phyloP scores from a whole-genome alignment of 768 basidiomycete genomes.

The Podaxis sp. region DNA sequence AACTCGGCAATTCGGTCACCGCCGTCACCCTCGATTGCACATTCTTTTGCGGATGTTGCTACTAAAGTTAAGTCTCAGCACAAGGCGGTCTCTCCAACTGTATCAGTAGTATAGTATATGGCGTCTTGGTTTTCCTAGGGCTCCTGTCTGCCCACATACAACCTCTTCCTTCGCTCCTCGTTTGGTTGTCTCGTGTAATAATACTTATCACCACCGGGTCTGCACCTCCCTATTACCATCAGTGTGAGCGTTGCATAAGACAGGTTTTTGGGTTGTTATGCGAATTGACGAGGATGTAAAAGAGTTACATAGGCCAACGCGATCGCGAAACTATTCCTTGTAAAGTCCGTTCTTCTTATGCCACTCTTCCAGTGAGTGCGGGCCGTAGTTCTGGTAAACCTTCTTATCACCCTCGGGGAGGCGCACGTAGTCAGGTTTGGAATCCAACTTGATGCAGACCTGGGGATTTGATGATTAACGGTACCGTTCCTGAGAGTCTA shows the following conservation, averaged over 20 bases:
- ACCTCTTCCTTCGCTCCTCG: too few relatives aligned
- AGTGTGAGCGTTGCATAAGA: too few relatives aligned
- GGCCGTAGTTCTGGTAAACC: constrained; percentile 43
- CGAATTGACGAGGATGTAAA: too few relatives aligned
- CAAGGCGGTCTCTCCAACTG: background rate
- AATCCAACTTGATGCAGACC: constrained; percentile 46
- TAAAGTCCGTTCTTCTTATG: constrained; percentile 53
- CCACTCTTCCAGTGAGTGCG: constrained; percentile 55
- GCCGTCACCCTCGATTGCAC: background rate
- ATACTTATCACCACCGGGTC: too few relatives aligned
- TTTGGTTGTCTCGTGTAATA: too few relatives aligned
- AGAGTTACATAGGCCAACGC: too few relatives aligned
- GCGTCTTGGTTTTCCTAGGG: background rate
- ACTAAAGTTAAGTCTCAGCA: background rate
- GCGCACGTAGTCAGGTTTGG: constrained; percentile 60
- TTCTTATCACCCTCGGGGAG: constrained; percentile 59
- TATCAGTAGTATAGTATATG: background rate
- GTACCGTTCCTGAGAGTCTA: background rate
- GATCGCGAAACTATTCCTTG: constrained; percentile 19
- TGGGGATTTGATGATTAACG: constrained; percentile 19
- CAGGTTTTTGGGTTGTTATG: too few relatives aligned
- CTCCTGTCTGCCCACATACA: background rate
- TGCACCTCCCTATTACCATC: too few relatives aligned
- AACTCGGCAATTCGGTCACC: background rate
- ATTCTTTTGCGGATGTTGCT: background rate